Conservation (phyloP, 768 basidiomycete genomes). For the Russula ochroleuca region DNA sequence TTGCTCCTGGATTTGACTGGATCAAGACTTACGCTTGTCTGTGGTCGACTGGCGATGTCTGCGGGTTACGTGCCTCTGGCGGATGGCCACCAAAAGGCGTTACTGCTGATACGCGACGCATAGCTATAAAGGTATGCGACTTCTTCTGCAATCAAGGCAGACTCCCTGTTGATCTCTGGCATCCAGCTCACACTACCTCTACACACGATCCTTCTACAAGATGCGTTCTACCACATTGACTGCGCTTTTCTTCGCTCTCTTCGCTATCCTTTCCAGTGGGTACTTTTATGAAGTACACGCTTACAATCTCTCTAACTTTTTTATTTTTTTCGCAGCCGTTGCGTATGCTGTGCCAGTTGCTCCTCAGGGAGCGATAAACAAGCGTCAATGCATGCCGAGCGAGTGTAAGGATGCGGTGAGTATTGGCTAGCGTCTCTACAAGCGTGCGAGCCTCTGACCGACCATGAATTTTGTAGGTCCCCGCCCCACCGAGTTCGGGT, state of each 20-base stretch:
- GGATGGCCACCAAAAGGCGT: neutral
- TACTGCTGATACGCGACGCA: neutral
- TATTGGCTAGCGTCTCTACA: neutral
- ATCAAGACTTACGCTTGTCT: neutral
- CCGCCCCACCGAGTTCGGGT: neutral
- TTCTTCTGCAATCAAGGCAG: neutral
- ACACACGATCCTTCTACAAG: neutral
- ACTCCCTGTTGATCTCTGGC: too few relatives aligned
- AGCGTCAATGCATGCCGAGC: neutral
- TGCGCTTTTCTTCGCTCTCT: neutral
- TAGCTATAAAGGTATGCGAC: neutral
- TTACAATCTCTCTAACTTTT: neutral
- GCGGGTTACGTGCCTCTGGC: too few relatives aligned
- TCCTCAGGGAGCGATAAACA: neutral
- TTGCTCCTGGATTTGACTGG: neutral
- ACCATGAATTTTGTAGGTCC: neutral
- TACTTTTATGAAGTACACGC: neutral
- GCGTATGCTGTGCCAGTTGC: constrained; percentile 1
- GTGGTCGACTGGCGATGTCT: too few relatives aligned
- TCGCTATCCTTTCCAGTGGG: constrained; percentile 2
- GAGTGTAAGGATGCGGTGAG: neutral
- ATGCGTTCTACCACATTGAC: neutral
- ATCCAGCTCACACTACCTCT: too few relatives aligned
- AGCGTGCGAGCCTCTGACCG: neutral
- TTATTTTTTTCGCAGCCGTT: neutral